phyloP scores from a whole-genome alignment of 225 moss, liverwort and hornwort species.

The Marchantia polymorpha region DNA sequence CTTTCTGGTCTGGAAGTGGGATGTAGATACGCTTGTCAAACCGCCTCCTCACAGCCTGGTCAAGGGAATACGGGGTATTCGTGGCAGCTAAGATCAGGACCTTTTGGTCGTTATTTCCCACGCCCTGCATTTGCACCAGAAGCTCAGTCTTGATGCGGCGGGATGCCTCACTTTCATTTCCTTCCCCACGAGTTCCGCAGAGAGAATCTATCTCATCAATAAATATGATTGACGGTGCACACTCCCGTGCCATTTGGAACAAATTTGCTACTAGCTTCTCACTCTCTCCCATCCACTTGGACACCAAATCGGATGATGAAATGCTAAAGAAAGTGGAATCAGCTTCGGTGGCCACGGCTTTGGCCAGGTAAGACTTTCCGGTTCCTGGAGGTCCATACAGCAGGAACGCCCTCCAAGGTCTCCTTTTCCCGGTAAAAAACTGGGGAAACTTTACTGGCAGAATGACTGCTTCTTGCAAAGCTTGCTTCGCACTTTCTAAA shows the following conservation, averaged over 20 bases:
- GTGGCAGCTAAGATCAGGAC: constrained; percentile 95
- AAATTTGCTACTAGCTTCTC: constrained; percentile 96
- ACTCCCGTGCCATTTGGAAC: constrained; percentile 97
- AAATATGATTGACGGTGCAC: constrained; percentile 94
- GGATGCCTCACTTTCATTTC: constrained; percentile 96
- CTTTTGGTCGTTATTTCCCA: constrained; percentile 94
- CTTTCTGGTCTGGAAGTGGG: constrained; percentile 91
- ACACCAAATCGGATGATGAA: constrained; percentile 94
- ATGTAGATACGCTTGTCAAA: constrained; percentile 99
- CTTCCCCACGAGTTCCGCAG: constrained; percentile 93
- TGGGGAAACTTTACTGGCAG: constrained; percentile 96
- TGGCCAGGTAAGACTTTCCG: constrained; percentile 96
- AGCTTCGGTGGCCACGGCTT: constrained; percentile 96
- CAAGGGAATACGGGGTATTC: constrained; percentile 94
- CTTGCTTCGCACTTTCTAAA: constrained; percentile 94
- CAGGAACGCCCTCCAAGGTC: constrained; percentile 95
- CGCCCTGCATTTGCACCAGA: constrained; percentile 99
- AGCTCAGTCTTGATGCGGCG: constrained; percentile 98
- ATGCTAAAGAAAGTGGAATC: constrained; percentile 97
- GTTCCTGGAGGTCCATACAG: constrained; percentile 95
- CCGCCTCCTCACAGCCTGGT: constrained; percentile 97
- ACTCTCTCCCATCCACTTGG: constrained; percentile 99
- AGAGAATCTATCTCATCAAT: constrained; percentile 99
- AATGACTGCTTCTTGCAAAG: constrained; percentile 94
- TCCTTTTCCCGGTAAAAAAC: constrained; percentile 92